Evolutionary conservation across 2,329 filamentous ascomycete genomes (phyloP).

Genomic region (Aspergillus sp.): DNA sequence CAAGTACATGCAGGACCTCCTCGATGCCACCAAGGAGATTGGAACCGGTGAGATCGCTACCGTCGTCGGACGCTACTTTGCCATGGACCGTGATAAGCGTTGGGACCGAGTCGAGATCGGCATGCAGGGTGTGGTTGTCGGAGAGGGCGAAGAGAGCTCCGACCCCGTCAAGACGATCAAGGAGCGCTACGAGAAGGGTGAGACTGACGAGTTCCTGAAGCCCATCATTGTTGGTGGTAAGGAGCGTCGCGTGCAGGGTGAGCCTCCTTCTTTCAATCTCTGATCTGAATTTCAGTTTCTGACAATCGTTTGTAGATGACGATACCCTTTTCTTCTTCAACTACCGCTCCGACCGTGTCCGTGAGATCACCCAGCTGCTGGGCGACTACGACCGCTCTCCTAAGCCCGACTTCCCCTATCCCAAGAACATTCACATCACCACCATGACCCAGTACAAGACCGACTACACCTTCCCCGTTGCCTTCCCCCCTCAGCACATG

Average conservation of each 20-base stretch:
- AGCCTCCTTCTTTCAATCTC: conserved; percentile 21
- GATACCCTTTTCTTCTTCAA: conserved; percentile 99
- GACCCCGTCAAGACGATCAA: conserved; percentile 86
- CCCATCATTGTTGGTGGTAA: conserved; percentile 92
- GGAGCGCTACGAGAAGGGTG: conserved; percentile 80
- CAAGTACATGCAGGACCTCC: conserved; percentile 81
- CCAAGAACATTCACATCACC: conserved; percentile 79
- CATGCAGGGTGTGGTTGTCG: conserved; percentile 79
- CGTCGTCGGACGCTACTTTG: conserved; percentile 92
- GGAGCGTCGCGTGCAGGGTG: conserved; percentile 80
- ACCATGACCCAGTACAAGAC: conserved; percentile 99
- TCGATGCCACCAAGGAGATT: conserved; percentile 78
- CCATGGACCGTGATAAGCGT: conserved; percentile 99
- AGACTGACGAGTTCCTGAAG: conserved; percentile 97
- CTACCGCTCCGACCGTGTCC: conserved; percentile 96
- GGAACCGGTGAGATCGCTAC: conserved; percentile 86
- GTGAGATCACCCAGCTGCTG: conserved; percentile 92
- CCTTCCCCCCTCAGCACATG: conserved; percentile 94
- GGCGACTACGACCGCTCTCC: conserved; percentile 91
- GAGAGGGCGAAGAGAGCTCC: conserved; percentile 80
- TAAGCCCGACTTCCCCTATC: conserved; percentile 86
- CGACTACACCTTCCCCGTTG: conserved; percentile 87
- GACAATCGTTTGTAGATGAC: conserved; percentile 58
- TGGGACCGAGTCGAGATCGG: conserved; percentile 94
- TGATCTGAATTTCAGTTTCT: no score